Base-by-base conservation (phyloP, 768 basidiomycete species). In the Boletus subcaerulescens region DNA sequence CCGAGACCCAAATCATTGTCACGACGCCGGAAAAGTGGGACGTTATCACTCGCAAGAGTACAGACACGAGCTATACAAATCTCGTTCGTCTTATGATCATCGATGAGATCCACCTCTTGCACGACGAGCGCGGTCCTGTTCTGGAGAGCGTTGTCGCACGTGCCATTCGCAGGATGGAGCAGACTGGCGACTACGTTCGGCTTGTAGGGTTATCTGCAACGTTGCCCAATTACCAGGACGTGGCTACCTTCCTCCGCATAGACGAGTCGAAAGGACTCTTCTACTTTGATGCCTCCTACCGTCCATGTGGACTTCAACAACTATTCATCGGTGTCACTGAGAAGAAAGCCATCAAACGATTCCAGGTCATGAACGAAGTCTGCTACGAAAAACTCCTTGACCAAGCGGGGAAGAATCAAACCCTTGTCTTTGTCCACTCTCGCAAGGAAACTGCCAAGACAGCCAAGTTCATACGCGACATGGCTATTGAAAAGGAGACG, bases 21-120 rank as follows among this genome's bases (percentile, higher is more conserved):
- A 97, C 95, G 0, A 98, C 97, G 0, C 97, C 96, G 0, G 97
- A 99, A 75, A 98, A 99, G 71, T 99, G 93, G 93, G 96, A 99
- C 62, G 97, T 99, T 65, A 96, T 99, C 69, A 98, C 96, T 6
- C 88, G 97, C 63, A 99, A 99, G 77, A 91, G 86, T 61, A 96
- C 95, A 0, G 97, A 98, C 64, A 94, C 92, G 18, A 91, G 88
- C 59, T 98, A 98, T 71, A 98, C 94, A 45, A 98, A 97, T 67
- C 85, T 98, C 48, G 96, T 98, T 15, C 85, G 93, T 7, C 84
- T 99, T 57, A 84, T 98, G 73, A 98, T 98, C 68, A 91, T 99
- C 60, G 96, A 99, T 67, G 97, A 99, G 67, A 99, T 99, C 63
- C 97, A 98, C 66, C 74, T 99, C 15, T 77, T 99, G 15, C 97